These are phyloP conservation scores for Erythrophleum fordii DNA, from an alignment of 306 rosid species.

Conservation along the genomic window DNA sequence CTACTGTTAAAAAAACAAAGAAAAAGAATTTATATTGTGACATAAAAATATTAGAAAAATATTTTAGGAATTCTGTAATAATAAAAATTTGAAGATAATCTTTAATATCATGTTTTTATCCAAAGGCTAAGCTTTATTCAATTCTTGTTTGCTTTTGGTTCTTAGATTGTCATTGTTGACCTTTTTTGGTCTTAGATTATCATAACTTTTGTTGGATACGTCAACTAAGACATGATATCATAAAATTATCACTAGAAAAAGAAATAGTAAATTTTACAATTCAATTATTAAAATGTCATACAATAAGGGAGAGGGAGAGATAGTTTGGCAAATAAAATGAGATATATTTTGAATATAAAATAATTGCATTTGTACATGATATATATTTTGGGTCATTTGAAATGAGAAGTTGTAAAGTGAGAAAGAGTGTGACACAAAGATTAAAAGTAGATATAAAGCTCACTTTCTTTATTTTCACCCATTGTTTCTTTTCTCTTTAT, in stretches of 20 bases:
- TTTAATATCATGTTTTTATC: background rate
- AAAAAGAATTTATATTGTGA: background rate
- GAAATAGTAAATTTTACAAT: background rate
- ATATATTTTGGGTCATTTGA: no score
- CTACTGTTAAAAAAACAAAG: background rate
- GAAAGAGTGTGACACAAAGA: no score
- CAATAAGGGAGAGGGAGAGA: slow-evolving; percentile 3
- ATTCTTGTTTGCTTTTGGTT: background rate
- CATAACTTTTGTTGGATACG: background rate
- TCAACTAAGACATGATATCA: no score
- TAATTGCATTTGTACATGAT: background rate
- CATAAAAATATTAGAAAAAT: background rate
- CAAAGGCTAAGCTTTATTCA: background rate
- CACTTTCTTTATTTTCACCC: no score
- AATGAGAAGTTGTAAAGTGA: no score
- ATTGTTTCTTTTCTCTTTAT: no score
- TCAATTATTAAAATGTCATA: background rate
- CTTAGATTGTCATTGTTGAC: background rate
- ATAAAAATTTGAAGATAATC: background rate
- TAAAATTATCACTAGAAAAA: background rate
- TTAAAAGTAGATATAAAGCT: no score
- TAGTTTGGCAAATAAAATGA: background rate
- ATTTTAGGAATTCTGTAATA: background rate
- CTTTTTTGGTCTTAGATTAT: slow-evolving; percentile 14
- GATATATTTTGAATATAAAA: background rate